Evolutionary conservation across 352 stramenopile genomes (phyloP), one percentile per base, ranked within the genome.

Genomic region (Pythium myriotylum): DNA sequence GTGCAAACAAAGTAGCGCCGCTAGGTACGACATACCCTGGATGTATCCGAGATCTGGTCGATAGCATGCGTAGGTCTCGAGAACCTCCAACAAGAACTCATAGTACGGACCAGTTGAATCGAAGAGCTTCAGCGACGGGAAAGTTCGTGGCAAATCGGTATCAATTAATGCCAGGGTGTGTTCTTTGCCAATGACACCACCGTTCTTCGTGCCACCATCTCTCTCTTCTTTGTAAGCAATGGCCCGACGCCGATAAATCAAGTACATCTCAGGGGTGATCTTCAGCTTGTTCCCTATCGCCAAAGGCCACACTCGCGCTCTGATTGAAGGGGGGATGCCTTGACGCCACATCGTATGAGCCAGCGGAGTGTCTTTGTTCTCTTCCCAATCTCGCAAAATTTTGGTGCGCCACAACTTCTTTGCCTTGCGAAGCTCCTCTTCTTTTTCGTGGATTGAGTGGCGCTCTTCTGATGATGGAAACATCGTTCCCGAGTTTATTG

Each of bases 1-100:
- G 68, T 95, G 85, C 10, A 96, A 63, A 59, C 84, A 94, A 20
- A 96, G 46, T 66, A 95, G 75, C 12, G 89, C 89, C 0, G 88
- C 86, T 16, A 96, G 62, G 52, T 96, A 96, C 48, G 81, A 93
- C 87, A 96, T 96, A 24, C 89, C 89, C 51, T 96, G 89, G 48
- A 95, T 93, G 50, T 96, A 96, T 0, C 89, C 89, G 23, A 96
- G 63, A 39, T 96, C 89, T 4, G 89, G 89, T 3, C 89, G 83
- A 52, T 94, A 95, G 56, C 83, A 92, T 6, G 84, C 84, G 56
- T 95, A 96, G 6, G 89, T 92, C 52, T 93, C 85, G 9, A 97
- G 70, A 1, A 95, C 84, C 59, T 96, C 85, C 5, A 87, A 69
- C 32, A 95, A 53, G 32, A 82, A 91, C 4, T 78, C 76, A 48